Percentiles rank a stretch among this genome's conserved stretches.
phyloP scores from a whole-genome alignment of 2,329 filamentous ascomycete species.

The Beauveria rudraprayagi region DNA sequence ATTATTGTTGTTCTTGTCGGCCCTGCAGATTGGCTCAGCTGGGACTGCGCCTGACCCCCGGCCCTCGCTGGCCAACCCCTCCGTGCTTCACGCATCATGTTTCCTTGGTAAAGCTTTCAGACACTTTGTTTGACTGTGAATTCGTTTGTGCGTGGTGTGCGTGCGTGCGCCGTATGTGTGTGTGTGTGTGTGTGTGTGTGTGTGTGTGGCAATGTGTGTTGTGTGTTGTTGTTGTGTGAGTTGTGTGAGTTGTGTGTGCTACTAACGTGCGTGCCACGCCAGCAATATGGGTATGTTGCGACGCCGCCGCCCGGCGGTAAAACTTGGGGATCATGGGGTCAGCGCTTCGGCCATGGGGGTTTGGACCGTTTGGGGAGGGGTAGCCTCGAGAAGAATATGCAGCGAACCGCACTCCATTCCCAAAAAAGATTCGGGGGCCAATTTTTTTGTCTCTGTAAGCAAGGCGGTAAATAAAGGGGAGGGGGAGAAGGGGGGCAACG shows the following conservation, averaged over 20 bases:
- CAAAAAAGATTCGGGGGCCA: not conserved
- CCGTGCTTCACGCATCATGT: not conserved
- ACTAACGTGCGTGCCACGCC: not conserved
- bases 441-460: not conserved
- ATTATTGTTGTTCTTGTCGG: not conserved
- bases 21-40: not conserved
- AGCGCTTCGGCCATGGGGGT: not conserved
- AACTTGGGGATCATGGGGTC: slow-evolving; percentile 1
- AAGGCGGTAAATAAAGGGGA: no score
- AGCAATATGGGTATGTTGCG: no score
- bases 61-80: slow-evolving; percentile 1
- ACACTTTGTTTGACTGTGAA: not conserved
- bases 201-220: no score
- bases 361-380: no score
- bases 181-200: no score
- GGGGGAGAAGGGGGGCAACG: no score
- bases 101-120: no score
- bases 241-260: not conserved
- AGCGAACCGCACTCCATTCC: not conserved
- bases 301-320: not conserved
- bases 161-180: no score
- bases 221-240: not conserved
- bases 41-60: slow-evolving; percentile 14
- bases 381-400: not conserved
- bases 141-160: not conserved